Evolutionary conservation across 768 basidiomycete genomes (phyloP).

Genomic region (Pholiota molesta): DNA sequence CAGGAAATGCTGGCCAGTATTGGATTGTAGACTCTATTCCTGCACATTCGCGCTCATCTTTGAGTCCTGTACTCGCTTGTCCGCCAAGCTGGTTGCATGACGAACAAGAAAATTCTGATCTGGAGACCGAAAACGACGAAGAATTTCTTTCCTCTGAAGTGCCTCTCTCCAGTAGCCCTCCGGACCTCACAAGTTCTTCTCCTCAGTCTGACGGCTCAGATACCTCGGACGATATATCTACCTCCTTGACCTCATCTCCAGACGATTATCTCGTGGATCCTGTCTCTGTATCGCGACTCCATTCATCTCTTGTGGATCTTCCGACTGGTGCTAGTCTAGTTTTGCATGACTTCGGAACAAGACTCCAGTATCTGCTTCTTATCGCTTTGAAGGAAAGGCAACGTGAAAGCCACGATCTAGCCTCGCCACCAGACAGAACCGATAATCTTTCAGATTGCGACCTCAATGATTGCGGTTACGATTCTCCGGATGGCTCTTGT

Average conservation of each 20-base stretch:
- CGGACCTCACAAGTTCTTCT: conserved; percentile 22
- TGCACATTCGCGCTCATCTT: not conserved
- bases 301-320: not conserved
- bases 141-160: not conserved
- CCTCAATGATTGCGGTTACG: not conserved
- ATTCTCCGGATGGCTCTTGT: not conserved
- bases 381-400: conserved; percentile 16
- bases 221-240: conserved; percentile 10
- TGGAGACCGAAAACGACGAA: conserved; percentile 4
- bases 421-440: not conserved
- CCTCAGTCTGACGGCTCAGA: conserved; percentile 16
- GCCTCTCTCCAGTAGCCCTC: conserved; percentile 27
- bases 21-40: not conserved
- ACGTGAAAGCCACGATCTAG: not conserved
- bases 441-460: not conserved
- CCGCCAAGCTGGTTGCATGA: conserved; percentile 7
- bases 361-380: conserved; percentile 21
- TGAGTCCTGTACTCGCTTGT: conserved; percentile 10
- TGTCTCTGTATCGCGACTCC: conserved; percentile 1
- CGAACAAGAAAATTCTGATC: not conserved
- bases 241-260: conserved; percentile 10
- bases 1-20: not conserved
- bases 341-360: conserved; percentile 14
- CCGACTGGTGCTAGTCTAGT: not conserved
- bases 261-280: not conserved